Evolutionary conservation across 352 stramenopile species (phyloP), one percentile per base, ranked within the genome.

Genomic region (Thraustotheca clavata): DNA sequence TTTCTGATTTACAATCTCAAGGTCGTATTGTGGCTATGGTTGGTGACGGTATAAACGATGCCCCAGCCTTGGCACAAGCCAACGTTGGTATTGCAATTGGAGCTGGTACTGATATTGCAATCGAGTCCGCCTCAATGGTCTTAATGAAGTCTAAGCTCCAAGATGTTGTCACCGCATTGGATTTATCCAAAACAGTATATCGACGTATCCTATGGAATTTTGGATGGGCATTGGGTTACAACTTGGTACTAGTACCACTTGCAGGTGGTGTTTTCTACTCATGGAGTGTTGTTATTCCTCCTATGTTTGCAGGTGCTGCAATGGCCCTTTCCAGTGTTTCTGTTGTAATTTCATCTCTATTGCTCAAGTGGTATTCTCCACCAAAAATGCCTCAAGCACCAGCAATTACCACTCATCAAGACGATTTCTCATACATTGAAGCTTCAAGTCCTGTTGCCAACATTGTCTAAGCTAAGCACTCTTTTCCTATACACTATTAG

Each of bases 41-140:
- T 20, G 95, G 96, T 6, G 96, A 99, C 70, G 96, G 96, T 31
- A 95, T 99, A 69, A 99, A 99, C 73, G 97, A 99, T 75, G 97
- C 94, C 18, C 96, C 97, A 32, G 97, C 97, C 22, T 72, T 99
- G 24, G 96, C 95, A 3, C 87, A 98, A 76, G 96, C 97, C 4
- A 88, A 99, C 71, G 75, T 99, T 18, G 97, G 97, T 8, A 97
- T 99, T 39, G 95, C 94, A 18, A 93, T 98, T 26, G 96, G 94
- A 8, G 89, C 82, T 41, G 96, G 96, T 41, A 98, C 94, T 24
- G 92, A 99, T 65, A 98, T 99, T 67, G 97, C 97, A 2, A 91
- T 98, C 14, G 97, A 99, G 75, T 97, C 96, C 24, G 96, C 95
- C 1, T 11, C 31, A 11, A 26, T 52, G 11, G 83, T 94, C 59